Evolutionary conservation across 768 basidiomycete genomes (phyloP).

Genomic region (Rubroboletus pulcherrimus): DNA sequence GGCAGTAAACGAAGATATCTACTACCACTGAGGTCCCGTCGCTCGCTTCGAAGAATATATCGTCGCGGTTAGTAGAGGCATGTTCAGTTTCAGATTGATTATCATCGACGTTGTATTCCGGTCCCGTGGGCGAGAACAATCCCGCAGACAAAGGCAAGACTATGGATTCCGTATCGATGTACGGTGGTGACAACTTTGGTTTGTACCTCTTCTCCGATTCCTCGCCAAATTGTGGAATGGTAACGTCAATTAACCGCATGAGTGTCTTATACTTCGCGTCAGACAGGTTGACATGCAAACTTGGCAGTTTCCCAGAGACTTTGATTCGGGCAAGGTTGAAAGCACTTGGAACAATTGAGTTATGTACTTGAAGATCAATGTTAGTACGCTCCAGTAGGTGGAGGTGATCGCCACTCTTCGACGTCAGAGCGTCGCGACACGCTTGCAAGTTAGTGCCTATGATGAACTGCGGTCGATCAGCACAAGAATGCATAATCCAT

Average conservation of each 20-base stretch:
- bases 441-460: conserved; percentile 80
- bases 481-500: neutral
- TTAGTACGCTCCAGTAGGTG: conserved; percentile 92
- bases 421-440: conserved; percentile 75
- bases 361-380: conserved; percentile 85
- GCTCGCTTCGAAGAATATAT: conserved; percentile 70
- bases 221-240: conserved; percentile 77
- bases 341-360: conserved; percentile 85
- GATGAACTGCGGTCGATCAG: conserved; percentile 59
- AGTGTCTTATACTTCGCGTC: conserved; percentile 88
- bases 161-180: conserved; percentile 25
- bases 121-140: conserved; percentile 49
- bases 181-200: conserved; percentile 20
- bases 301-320: conserved; percentile 82
- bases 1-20: neutral
- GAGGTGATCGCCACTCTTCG: conserved; percentile 52
- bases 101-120: conserved; percentile 70
- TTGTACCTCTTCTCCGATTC: conserved; percentile 27
- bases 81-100: conserved; percentile 45
- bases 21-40: conserved; percentile 56
- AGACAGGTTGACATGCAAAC: conserved; percentile 84
- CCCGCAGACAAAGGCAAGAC: conserved; percentile 51
- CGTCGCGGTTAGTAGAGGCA: conserved; percentile 41
- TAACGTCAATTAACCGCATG: conserved; percentile 89
- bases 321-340: conserved; percentile 85